phyloP scores from a whole-genome alignment of 495 filamentous ascomycete genomes.

The Astrothelium macrocarpum region DNA sequence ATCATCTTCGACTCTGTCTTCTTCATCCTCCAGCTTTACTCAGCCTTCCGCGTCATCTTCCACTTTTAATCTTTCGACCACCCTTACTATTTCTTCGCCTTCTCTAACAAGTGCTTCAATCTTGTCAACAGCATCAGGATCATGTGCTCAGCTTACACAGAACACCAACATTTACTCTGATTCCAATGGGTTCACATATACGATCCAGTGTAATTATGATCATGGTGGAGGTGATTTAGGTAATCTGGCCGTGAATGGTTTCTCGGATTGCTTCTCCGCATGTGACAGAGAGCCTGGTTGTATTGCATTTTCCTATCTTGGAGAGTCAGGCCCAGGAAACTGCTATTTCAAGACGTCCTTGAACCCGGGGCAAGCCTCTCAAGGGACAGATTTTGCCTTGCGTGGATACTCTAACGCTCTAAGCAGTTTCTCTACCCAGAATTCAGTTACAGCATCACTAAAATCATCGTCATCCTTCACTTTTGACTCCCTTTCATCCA shows the following conservation, averaged over 20 bases:
- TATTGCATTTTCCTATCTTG: conserved; percentile 14
- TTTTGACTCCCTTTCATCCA: neutral
- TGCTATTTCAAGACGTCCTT: conserved; percentile 17
- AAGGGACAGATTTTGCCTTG: neutral
- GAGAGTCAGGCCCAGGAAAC: conserved; percentile 11
- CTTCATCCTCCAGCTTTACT: neutral
- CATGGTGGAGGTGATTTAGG: conserved; percentile 11
- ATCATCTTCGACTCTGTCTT: neutral
- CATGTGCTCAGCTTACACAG: neutral
- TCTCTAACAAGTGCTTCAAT: neutral
- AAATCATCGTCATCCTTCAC: neutral
- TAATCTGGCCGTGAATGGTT: neutral
- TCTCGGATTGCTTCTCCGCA: conserved; percentile 12
- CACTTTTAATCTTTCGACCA: neutral
- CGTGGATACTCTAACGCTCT: neutral
- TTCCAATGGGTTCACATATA: conserved; percentile 7
- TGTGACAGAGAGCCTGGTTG: conserved; percentile 13
- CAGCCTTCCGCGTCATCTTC: neutral
- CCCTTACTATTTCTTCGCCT: neutral
- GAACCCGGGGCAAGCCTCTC: neutral
- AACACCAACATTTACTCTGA: neutral
- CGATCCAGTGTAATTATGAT: conserved; percentile 11
- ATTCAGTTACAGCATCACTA: neutral
- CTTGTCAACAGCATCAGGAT: neutral
- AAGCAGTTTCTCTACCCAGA: neutral